Percentiles rank a stretch among this genome's conserved stretches.
Conservation (phyloP, 306 rosid species). For the Rosa multiflora region DNA sequence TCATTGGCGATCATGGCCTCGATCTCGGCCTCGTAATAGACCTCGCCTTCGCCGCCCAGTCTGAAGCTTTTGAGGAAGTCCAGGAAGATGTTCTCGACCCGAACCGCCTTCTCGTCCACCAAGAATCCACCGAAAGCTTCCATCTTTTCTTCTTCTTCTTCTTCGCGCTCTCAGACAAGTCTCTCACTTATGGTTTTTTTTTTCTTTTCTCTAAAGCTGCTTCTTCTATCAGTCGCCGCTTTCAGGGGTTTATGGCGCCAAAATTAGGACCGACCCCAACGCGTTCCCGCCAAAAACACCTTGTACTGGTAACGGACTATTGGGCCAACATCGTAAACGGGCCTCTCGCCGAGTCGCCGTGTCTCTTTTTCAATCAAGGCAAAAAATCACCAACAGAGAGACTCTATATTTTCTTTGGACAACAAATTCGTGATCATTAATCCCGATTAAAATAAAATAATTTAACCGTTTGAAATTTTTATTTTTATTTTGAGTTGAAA, state of each 20-base stretch:
- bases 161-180: background rate
- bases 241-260: slow-evolving; percentile 16
- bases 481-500: too few relatives aligned
- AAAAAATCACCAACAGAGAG: too few relatives aligned
- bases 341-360: background rate
- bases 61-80: slow-evolving; percentile 80
- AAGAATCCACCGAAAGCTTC: slow-evolving; percentile 53
- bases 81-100: slow-evolving; percentile 72
- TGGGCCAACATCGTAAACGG: slow-evolving; percentile 4
- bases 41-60: slow-evolving; percentile 30
- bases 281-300: slow-evolving; percentile 15
- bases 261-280: background rate
- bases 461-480: too few relatives aligned
- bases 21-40: slow-evolving; percentile 70
- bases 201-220: too few relatives aligned
- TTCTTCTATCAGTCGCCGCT: background rate
- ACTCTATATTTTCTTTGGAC: too few relatives aligned
- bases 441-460: too few relatives aligned
- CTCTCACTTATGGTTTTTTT: background rate
- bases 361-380: too few relatives aligned
- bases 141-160: slow-evolving; percentile 6
- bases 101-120: slow-evolving; percentile 81
- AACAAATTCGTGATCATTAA: too few relatives aligned
- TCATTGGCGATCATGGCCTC: slow-evolving; percentile 68
- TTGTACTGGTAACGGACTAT: background rate